These are phyloP conservation scores for Leishmania tarentolae DNA, from an alignment of 208 protist genomes.

Conservation along the genomic window DNA sequence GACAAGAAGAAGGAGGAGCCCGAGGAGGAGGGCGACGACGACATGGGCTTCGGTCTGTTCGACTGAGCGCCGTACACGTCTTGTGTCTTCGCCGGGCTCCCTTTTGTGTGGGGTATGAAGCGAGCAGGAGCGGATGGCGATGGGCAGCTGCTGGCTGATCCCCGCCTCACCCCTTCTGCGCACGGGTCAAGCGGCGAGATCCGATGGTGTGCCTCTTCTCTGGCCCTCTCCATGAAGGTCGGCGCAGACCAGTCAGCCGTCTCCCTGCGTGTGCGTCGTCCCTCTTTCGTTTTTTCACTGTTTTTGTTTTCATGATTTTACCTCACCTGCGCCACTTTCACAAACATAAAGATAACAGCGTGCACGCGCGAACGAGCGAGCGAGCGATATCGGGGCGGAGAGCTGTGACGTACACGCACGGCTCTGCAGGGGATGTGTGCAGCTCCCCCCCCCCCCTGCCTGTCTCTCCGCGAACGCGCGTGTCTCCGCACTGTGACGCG, in stretches of 20 bases:
- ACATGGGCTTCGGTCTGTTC: slow-evolving; percentile 93
- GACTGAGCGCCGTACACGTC: slow-evolving; percentile 47
- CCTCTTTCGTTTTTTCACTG: too few relatives aligned
- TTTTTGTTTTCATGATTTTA: background rate
- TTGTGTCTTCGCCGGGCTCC: background rate
- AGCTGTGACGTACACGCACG: background rate
- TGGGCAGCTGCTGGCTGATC: background rate
- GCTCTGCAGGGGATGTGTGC: background rate
- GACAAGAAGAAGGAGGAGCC: slow-evolving; percentile 43
- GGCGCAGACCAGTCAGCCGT: background rate
- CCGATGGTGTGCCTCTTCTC: background rate
- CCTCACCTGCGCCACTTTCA: too few relatives aligned
- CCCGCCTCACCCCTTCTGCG: background rate
- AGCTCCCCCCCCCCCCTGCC: too few relatives aligned
- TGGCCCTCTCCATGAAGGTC: background rate
- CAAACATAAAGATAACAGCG: too few relatives aligned
- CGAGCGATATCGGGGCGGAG: too few relatives aligned
- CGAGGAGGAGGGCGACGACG: slow-evolving; percentile 74
- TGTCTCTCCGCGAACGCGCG: background rate
- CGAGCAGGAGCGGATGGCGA: too few relatives aligned
- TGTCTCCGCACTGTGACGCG: background rate
- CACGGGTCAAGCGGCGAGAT: background rate
- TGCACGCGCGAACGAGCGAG: too few relatives aligned
- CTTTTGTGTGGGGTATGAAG: background rate
- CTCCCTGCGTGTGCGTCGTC: too few relatives aligned